phyloP scores from a whole-genome alignment of 352 stramenopile species.

The Peronospora belbahrii region DNA sequence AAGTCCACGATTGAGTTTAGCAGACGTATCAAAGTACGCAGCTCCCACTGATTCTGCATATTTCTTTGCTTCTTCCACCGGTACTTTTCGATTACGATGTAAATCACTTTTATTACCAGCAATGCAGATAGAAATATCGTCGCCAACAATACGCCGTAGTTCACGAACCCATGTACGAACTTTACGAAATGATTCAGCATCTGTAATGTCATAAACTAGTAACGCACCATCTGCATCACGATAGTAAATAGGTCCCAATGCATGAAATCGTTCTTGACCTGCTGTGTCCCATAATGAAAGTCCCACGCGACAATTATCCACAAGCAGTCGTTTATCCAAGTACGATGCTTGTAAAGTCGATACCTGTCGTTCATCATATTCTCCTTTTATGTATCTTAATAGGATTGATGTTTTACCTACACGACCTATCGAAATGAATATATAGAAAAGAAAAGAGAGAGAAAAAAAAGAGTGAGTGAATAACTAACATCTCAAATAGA shows the following conservation, averaged over 20 bases:
- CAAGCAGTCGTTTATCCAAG: conserved; percentile 86
- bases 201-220: conserved; percentile 90
- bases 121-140: conserved; percentile 89
- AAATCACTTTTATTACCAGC: conserved; percentile 91
- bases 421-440: conserved; percentile 44
- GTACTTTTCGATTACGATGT: conserved; percentile 84
- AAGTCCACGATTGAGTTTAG: conserved; percentile 88
- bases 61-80: conserved; percentile 69
- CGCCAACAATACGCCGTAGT: conserved; percentile 84
- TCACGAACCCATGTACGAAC: conserved; percentile 91
- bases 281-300: conserved; percentile 86
- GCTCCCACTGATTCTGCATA: conserved; percentile 86
- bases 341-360: conserved; percentile 92
- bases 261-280: conserved; percentile 84
- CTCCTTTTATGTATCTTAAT: conserved; percentile 89
- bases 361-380: conserved; percentile 89
- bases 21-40: conserved; percentile 86
- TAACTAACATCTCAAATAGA: too few species aligned
- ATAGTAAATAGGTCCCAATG: conserved; percentile 87
- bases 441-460: background rate
- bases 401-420: conserved; percentile 94
- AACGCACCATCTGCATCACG: conserved; percentile 83
- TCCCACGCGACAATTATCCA: conserved; percentile 75
- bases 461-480: background rate
- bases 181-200: conserved; percentile 88